These are phyloP conservation scores for Podospora pseudocomata DNA, from an alignment of 495 filamentous ascomycete species.

Conservation along the genomic window DNA sequence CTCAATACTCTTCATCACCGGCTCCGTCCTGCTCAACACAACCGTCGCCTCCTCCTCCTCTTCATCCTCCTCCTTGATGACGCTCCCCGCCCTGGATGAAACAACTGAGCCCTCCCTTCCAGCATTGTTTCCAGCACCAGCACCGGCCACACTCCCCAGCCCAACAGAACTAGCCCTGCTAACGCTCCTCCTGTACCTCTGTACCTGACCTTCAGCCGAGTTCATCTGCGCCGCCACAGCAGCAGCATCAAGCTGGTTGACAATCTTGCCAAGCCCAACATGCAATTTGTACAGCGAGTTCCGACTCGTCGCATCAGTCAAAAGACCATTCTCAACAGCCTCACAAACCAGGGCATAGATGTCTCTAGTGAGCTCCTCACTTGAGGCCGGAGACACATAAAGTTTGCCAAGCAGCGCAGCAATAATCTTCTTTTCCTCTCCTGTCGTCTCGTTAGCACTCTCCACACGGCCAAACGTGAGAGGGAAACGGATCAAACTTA, in stretches of 20 bases:
- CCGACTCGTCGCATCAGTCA: slow-evolving; percentile 64
- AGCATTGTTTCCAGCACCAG: slow-evolving; percentile 13
- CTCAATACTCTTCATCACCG: neutral
- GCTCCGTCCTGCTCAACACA: slow-evolving; percentile 1
- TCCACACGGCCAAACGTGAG: slow-evolving; percentile 22
- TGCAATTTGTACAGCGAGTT: slow-evolving; percentile 80
- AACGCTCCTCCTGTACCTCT: slow-evolving; percentile 34
- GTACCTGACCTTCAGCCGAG: neutral
- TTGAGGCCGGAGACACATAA: slow-evolving; percentile 62
- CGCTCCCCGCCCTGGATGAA: slow-evolving; percentile 14
- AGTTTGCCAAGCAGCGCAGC: slow-evolving; percentile 77
- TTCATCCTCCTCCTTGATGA: slow-evolving; percentile 22
- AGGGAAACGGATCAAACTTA: slow-evolving; percentile 45
- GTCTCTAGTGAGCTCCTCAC: slow-evolving; percentile 45
- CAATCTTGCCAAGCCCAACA: slow-evolving; percentile 58
- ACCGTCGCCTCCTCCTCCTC: slow-evolving; percentile 18
- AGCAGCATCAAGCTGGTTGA: slow-evolving; percentile 50
- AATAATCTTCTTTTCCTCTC: slow-evolving; percentile 82
- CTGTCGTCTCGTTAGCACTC: slow-evolving; percentile 43
- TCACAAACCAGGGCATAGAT: slow-evolving; percentile 56
- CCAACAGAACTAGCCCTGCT: slow-evolving; percentile 34
- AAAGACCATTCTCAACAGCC: slow-evolving; percentile 66
- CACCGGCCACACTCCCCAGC: slow-evolving; percentile 20
- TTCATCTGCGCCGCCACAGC: slow-evolving; percentile 16
- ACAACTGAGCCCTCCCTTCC: slow-evolving; percentile 1